A percentile compares a stretch with the other conserved stretches of the same genome.
Conservation (phyloP, 202 grass and related monocot genomes). For the Setaria italica region DNA sequence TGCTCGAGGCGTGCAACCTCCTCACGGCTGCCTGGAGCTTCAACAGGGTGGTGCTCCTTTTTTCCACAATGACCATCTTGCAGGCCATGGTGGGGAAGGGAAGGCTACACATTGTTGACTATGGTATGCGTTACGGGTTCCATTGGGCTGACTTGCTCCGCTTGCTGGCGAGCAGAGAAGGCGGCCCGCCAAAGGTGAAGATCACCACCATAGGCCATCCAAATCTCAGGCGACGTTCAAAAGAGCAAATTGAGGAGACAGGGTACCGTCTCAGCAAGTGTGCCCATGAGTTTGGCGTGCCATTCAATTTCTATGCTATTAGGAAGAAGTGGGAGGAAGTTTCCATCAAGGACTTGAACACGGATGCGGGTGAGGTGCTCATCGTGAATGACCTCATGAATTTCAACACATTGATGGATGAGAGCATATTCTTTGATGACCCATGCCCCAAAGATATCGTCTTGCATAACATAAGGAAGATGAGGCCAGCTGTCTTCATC, state of each 20-base stretch:
- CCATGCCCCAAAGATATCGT: conserved; percentile 58
- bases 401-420: conserved; percentile 62
- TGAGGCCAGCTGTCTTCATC: conserved; percentile 59
- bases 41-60: conserved; percentile 52
- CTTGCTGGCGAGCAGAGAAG: conserved; percentile 36
- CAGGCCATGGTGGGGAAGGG: conserved; percentile 37
- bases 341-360: conserved; percentile 43
- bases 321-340: conserved; percentile 57
- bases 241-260: conserved; percentile 57
- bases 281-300: conserved; percentile 32
- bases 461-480: conserved; percentile 54
- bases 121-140: conserved; percentile 56
- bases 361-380: conserved; percentile 54
- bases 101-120: neutral
- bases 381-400: conserved; percentile 58
- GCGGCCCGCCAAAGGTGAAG: conserved; percentile 56
- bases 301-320: conserved; percentile 29
- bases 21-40: conserved; percentile 59
- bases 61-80: conserved; percentile 53
- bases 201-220: conserved; percentile 65
- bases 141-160: conserved; percentile 63
- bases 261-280: conserved; percentile 51
- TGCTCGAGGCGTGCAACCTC: conserved; percentile 59
- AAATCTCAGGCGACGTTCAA: conserved; percentile 44
- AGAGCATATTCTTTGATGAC: conserved; percentile 58